Conservation (phyloP, 2,329 filamentous ascomycete species). For the Grosmannia penicillata region DNA sequence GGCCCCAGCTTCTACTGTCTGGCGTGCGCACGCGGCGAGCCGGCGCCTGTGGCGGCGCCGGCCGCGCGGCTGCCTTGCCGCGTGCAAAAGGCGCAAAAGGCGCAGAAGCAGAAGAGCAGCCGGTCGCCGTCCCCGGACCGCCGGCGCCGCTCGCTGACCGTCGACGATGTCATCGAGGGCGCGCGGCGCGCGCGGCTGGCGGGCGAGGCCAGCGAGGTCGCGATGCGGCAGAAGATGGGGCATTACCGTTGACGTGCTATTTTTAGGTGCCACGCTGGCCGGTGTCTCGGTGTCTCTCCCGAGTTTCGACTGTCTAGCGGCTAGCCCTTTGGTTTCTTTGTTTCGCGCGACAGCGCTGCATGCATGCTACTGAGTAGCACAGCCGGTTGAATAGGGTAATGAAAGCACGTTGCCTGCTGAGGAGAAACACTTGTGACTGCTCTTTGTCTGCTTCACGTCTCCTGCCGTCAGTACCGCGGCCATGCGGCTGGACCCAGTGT, state of each 20-base stretch:
- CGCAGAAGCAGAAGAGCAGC: background rate
- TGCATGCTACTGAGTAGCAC: too few species aligned
- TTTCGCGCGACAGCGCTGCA: too few species aligned
- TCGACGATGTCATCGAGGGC: constrained; percentile 32
- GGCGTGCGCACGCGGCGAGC: too few species aligned
- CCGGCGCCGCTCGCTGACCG: constrained; percentile 16
- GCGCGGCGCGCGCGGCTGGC: constrained; percentile 22
- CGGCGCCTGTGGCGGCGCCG: background rate
- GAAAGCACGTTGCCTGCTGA: too few species aligned
- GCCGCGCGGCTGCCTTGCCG: background rate
- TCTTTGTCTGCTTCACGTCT: too few species aligned
- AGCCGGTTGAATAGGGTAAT: too few species aligned
- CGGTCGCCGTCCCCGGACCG: background rate
- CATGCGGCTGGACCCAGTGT: too few species aligned
- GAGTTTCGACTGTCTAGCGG: too few species aligned
- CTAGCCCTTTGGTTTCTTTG: background rate
- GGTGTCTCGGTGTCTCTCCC: background rate
- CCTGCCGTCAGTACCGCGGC: too few species aligned
- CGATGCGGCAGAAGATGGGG: constrained; percentile 30
- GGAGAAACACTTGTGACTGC: too few species aligned
- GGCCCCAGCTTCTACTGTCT: background rate
- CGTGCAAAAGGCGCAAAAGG: background rate
- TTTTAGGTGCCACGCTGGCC: too few species aligned
- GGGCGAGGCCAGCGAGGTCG: constrained; percentile 28
- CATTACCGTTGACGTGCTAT: constrained; percentile 4